A percentile compares a stretch with the other conserved stretches of the same genome.
These are phyloP conservation scores for Solanum microdontum DNA, from an alignment of 257 asterid species.

Conservation along the genomic window DNA sequence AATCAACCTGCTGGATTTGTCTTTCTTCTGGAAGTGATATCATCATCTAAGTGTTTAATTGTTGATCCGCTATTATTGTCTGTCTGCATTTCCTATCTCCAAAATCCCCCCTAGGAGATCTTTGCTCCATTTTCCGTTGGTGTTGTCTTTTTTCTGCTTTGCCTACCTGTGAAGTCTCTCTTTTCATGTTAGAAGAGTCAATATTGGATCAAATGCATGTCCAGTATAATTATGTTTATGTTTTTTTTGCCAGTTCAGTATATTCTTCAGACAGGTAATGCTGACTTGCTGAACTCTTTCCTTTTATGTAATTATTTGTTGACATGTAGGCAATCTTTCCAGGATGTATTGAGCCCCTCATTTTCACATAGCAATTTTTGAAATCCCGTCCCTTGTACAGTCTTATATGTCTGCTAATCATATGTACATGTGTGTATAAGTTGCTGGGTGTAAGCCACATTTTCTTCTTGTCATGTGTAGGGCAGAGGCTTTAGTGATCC, in stretches of 20 bases:
- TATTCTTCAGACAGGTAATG: background rate
- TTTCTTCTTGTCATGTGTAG: slow-evolving; percentile 34
- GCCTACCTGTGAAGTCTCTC: background rate
- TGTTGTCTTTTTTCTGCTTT: background rate
- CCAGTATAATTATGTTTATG: background rate
- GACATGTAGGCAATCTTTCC: background rate
- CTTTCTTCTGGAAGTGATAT: background rate
- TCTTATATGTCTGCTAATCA: background rate
- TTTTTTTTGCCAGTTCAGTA: background rate
- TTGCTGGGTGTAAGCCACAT: background rate
- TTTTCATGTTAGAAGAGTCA: background rate
- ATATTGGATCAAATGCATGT: background rate
- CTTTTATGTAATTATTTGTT: background rate
- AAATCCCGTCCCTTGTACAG: background rate
- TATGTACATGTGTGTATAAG: background rate
- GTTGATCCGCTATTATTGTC: background rate
- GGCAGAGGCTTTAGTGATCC: slow-evolving; percentile 77
- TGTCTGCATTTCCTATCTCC: background rate
- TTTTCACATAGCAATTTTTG: background rate
- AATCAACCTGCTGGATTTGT: background rate
- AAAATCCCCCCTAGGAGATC: background rate
- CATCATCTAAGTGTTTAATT: background rate
- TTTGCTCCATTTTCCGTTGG: background rate
- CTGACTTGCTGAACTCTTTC: background rate
- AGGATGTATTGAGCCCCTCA: background rate